These are phyloP conservation scores for Myxozyma geophila DNA, from an alignment of 805 yeast genomes.

Conservation along the genomic window DNA sequence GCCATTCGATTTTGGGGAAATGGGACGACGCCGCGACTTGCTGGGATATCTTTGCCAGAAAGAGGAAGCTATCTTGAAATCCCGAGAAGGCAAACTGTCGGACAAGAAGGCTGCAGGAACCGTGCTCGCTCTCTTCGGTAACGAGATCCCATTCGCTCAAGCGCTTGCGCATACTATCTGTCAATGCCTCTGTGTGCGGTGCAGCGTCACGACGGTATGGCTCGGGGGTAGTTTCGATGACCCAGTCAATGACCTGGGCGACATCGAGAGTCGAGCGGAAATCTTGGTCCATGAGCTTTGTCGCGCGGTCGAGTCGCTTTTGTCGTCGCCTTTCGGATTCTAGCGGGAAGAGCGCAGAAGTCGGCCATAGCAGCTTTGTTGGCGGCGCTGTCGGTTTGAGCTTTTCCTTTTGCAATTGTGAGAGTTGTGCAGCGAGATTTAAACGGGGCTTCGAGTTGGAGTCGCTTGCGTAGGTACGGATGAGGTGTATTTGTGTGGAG, in stretches of 20 bases:
- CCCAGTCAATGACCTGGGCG: conserved; percentile 10
- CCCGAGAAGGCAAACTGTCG: conserved; percentile 9
- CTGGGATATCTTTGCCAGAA: conserved; percentile 20
- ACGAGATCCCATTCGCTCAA: conserved; percentile 14
- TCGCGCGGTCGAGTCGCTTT: conserved; percentile 11
- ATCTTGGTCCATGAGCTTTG: conserved; percentile 10
- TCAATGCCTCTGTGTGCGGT: conserved; percentile 6
- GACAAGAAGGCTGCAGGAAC: conserved; percentile 8
- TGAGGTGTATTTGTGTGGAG: no score
- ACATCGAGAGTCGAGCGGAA: background rate
- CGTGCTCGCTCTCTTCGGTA: background rate
- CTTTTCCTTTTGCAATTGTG: no score
- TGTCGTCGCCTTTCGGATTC: conserved; percentile 22
- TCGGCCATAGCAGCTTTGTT: conserved; percentile 14
- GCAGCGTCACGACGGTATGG: background rate
- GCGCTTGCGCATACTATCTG: conserved; percentile 19
- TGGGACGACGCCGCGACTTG: conserved; percentile 8
- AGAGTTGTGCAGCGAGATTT: no score
- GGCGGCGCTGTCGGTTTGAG: background rate
- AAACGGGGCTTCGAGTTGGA: no score
- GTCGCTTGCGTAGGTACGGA: no score
- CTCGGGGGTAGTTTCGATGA: conserved; percentile 8
- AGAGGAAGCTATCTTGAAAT: conserved; percentile 22
- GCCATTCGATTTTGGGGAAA: conserved; percentile 26
- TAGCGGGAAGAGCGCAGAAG: conserved; percentile 14